Percentiles rank a stretch among this genome's conserved stretches.
These are phyloP conservation scores for Proliferodiscus dingleyae DNA, from an alignment of 2,329 filamentous ascomycete species.

Conservation along the genomic window DNA sequence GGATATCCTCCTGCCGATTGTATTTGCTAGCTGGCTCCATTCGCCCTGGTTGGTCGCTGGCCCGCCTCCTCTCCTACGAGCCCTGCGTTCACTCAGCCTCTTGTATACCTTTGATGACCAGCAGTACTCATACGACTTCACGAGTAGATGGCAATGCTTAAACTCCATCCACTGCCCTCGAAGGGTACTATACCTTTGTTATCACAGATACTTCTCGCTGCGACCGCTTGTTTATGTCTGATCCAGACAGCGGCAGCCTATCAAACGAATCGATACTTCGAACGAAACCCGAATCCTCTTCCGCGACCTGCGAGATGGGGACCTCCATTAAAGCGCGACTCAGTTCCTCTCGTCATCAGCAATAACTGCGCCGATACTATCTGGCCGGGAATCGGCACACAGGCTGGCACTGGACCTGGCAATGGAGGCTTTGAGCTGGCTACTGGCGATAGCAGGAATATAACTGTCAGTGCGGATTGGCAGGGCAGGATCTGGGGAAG, in stretches of 20 bases:
- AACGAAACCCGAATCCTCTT: constrained; percentile 9
- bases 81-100: neutral
- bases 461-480: constrained; percentile 70
- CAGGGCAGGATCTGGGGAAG: constrained; percentile 78
- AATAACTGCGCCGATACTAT: constrained; percentile 69
- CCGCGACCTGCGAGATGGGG: constrained; percentile 23
- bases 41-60: neutral
- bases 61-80: neutral
- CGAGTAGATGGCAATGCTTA: neutral
- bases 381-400: constrained; percentile 72
- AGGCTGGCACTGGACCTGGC: constrained; percentile 63
- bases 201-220: constrained; percentile 8
- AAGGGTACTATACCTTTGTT: neutral
- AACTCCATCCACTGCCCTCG: neutral
- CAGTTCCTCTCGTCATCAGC: constrained; percentile 59
- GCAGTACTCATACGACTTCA: neutral
- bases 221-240: constrained; percentile 15
- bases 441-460: constrained; percentile 50
- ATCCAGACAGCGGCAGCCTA: constrained; percentile 15
- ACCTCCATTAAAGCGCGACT: constrained; percentile 32
- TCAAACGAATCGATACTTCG: constrained; percentile 16
- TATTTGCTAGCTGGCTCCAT: neutral
- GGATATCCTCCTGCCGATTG: constrained; percentile 2
- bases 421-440: constrained; percentile 64
- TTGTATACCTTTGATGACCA: neutral